Conservation (phyloP, 2,329 filamentous ascomycete genomes). For the Fusarium lyarnte region DNA sequence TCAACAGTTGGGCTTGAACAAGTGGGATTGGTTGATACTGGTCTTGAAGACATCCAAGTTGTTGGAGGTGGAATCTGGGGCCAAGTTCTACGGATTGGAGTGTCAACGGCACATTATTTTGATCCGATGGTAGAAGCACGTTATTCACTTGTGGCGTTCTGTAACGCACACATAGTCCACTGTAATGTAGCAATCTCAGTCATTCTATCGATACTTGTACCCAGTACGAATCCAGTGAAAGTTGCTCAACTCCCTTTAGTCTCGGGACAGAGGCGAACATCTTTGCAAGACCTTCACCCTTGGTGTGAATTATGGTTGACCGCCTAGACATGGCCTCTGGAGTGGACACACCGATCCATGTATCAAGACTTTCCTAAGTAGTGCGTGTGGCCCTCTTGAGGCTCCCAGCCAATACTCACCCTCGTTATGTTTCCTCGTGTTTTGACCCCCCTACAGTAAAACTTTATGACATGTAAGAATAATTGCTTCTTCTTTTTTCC, state of each 20-base stretch:
- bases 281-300: not conserved
- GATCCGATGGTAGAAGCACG: not conserved
- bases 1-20: conserved; percentile 40
- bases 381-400: not conserved
- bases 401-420: not conserved
- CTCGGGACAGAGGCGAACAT: not conserved
- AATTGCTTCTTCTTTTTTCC: conserved; percentile 7
- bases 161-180: not conserved
- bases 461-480: conserved; percentile 7
- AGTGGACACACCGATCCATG: not conserved
- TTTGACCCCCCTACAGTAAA: conserved; percentile 11
- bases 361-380: not conserved
- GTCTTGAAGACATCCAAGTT: conserved; percentile 68
- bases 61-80: conserved; percentile 68
- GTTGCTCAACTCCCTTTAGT: not conserved
- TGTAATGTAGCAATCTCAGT: not conserved
- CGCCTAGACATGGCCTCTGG: not conserved
- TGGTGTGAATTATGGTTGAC: not conserved
- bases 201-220: not conserved
- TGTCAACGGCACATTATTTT: conserved; percentile 50
- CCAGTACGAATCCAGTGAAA: not conserved
- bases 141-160: not conserved
- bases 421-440: conserved; percentile 12
- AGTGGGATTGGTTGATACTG: conserved; percentile 59
- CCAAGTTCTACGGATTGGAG: conserved; percentile 71